phyloP scores from a whole-genome alignment of 495 filamentous ascomycete genomes.

The Daldinia caldariorum region DNA sequence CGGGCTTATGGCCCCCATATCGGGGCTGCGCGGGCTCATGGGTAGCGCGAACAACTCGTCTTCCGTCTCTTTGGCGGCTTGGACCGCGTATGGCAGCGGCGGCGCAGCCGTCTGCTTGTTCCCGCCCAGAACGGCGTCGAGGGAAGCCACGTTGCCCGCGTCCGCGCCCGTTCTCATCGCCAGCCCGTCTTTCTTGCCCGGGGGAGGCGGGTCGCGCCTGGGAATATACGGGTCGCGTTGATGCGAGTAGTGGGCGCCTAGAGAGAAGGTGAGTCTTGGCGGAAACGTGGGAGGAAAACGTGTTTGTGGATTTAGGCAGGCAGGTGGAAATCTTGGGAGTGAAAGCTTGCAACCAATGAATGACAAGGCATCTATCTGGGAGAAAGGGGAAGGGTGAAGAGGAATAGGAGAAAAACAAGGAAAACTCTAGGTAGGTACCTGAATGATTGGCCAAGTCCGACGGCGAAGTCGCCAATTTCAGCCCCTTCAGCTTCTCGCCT shows the following conservation, averaged over 20 bases:
- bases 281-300: background rate
- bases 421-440: slow-evolving; percentile 53
- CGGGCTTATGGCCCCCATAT: slow-evolving; percentile 74
- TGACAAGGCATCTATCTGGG: no score
- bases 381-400: background rate
- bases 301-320: background rate
- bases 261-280: slow-evolving; percentile 8
- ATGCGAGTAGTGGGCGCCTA: slow-evolving; percentile 27
- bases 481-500: slow-evolving; percentile 77
- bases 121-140: slow-evolving; percentile 56
- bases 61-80: slow-evolving; percentile 60
- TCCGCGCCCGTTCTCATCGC: slow-evolving; percentile 26
- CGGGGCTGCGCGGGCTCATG: slow-evolving; percentile 80
- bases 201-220: slow-evolving; percentile 58
- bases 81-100: slow-evolving; percentile 34
- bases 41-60: slow-evolving; percentile 84
- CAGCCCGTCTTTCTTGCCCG: slow-evolving; percentile 55
- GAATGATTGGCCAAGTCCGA: slow-evolving; percentile 62
- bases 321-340: background rate
- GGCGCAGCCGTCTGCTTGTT: slow-evolving; percentile 45
- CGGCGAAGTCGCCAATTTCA: slow-evolving; percentile 77
- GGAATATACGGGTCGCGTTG: slow-evolving; percentile 23
- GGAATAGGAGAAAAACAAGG: background rate
- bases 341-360: no score
- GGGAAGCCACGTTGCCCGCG: slow-evolving; percentile 46